phyloP scores from a whole-genome alignment of 306 rosid species.

The Fagus sylvatica region DNA sequence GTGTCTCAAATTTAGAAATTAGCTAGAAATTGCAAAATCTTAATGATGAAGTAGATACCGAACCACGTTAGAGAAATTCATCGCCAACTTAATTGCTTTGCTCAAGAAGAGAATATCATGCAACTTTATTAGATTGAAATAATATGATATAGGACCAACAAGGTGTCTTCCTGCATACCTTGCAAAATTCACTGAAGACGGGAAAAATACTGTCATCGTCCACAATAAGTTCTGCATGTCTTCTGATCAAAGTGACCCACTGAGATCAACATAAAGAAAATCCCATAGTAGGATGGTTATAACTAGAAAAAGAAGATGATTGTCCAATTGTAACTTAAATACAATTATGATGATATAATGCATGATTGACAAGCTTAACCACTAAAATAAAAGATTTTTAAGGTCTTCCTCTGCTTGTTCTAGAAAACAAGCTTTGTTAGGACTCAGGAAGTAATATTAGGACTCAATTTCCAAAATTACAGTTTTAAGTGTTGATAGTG shows the following conservation, averaged over 20 bases:
- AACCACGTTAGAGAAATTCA: neutral
- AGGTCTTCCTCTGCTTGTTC: too few relatives aligned
- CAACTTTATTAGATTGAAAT: neutral
- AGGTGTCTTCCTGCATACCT: conserved; percentile 23
- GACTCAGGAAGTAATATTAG: too few relatives aligned
- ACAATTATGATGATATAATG: too few relatives aligned
- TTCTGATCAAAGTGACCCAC: conserved; percentile 39
- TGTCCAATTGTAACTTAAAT: too few relatives aligned
- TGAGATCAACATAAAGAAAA: neutral
- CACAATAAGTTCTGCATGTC: conserved; percentile 35
- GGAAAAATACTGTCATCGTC: conserved; percentile 25
- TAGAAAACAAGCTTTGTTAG: too few relatives aligned
- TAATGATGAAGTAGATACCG: neutral
- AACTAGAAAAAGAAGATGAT: neutral
- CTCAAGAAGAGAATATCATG: too few relatives aligned
- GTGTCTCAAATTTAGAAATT: neutral
- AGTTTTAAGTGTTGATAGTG: too few relatives aligned
- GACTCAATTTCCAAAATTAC: too few relatives aligned
- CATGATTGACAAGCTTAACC: too few relatives aligned
- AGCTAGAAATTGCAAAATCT: neutral
- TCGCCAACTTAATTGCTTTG: too few relatives aligned
- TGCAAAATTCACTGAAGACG: conserved; percentile 28
- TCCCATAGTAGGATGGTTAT: neutral
- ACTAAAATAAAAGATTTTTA: too few relatives aligned
- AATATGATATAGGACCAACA: neutral